Conservation (phyloP, 108 stramenopile genomes). For the Seminavis robusta region DNA sequence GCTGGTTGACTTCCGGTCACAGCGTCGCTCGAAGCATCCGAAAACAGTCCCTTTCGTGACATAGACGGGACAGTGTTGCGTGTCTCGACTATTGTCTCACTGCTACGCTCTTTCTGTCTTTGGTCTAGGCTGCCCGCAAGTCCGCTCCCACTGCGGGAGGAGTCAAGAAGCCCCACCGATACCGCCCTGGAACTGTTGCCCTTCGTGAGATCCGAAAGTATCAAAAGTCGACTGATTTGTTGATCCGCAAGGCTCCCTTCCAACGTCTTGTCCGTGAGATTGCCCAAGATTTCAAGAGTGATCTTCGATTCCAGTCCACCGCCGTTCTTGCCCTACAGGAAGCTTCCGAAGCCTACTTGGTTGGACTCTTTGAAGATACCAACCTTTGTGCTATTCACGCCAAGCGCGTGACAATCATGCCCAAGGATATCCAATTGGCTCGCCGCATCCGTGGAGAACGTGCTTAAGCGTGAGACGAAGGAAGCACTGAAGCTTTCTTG, state of each 20-base stretch:
- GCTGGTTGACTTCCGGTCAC: too few relatives aligned
- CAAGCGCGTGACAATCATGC: conserved; percentile 96
- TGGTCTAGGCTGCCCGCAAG: conserved; percentile 70
- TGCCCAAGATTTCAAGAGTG: conserved; percentile 75
- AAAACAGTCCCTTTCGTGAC: too few relatives aligned
- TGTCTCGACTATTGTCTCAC: too few relatives aligned
- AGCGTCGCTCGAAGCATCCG: too few relatives aligned
- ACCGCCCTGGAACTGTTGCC: conserved; percentile 84
- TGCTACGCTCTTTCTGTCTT: conserved; percentile 25
- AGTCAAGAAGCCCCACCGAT: conserved; percentile 85
- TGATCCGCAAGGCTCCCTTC: conserved; percentile 96
- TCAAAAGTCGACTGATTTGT: conserved; percentile 91
- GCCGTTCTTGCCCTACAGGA: conserved; percentile 90
- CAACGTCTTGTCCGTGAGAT: conserved; percentile 91
- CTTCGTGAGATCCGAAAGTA: conserved; percentile 90
- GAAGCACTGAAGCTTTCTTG: not conserved
- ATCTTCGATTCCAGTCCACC: conserved; percentile 86
- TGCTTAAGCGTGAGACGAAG: conserved; percentile 45
- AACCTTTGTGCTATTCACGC: conserved; percentile 97
- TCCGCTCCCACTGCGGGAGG: conserved; percentile 87
- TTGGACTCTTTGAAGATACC: conserved; percentile 92
- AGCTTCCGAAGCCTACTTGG: conserved; percentile 91
- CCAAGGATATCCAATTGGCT: conserved; percentile 91
- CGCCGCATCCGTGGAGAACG: conserved; percentile 84
- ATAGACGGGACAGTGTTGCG: too few relatives aligned